A percentile compares a stretch with the other conserved stretches of the same genome.
Evolutionary conservation across 1,284 basidiomycete genomes (phyloP).

Genomic region (Rugosomyces carneus): DNA sequence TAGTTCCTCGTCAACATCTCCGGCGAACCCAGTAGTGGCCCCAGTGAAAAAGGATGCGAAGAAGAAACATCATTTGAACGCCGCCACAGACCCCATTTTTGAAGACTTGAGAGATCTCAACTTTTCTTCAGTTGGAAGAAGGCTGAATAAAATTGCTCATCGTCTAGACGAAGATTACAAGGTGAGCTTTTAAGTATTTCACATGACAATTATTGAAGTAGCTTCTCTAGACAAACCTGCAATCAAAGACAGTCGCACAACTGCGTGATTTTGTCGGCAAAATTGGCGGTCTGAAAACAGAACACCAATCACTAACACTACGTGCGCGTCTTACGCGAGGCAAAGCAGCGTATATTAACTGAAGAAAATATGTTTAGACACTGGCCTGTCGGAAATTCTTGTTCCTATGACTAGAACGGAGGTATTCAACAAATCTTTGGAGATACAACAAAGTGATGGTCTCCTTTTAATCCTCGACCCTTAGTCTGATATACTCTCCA

Average conservation of each 20-base stretch:
- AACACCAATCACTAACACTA: slow-evolving; percentile 83
- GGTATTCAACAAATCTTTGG: slow-evolving; percentile 86
- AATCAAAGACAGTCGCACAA: slow-evolving; percentile 89
- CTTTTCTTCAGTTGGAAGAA: slow-evolving; percentile 88
- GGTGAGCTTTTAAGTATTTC: slow-evolving; percentile 32
- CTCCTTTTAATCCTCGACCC: slow-evolving; percentile 19
- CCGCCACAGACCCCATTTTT: slow-evolving; percentile 78
- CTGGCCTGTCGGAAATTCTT: slow-evolving; percentile 87
- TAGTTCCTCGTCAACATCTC: slow-evolving; percentile 36
- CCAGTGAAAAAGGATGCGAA: slow-evolving; percentile 70
- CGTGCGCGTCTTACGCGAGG: slow-evolving; percentile 43
- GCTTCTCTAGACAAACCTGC: slow-evolving; percentile 34
- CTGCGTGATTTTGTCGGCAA: slow-evolving; percentile 94
- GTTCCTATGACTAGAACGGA: slow-evolving; percentile 84
- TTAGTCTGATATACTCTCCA: slow-evolving; percentile 26
- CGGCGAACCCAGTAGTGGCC: slow-evolving; percentile 33
- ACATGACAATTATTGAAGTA: not conserved
- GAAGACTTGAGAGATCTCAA: slow-evolving; percentile 86
- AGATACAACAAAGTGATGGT: slow-evolving; percentile 90
- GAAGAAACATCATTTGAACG: slow-evolving; percentile 81
- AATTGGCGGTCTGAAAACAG: slow-evolving; percentile 85
- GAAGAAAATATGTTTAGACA: slow-evolving; percentile 51
- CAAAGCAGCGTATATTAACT: not conserved
- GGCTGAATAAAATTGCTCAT: slow-evolving; percentile 77
- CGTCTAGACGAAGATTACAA: slow-evolving; percentile 91